Base-by-base conservation (phyloP, 2,329 filamentous ascomycete genomes). In the Aspergillus unguis region DNA sequence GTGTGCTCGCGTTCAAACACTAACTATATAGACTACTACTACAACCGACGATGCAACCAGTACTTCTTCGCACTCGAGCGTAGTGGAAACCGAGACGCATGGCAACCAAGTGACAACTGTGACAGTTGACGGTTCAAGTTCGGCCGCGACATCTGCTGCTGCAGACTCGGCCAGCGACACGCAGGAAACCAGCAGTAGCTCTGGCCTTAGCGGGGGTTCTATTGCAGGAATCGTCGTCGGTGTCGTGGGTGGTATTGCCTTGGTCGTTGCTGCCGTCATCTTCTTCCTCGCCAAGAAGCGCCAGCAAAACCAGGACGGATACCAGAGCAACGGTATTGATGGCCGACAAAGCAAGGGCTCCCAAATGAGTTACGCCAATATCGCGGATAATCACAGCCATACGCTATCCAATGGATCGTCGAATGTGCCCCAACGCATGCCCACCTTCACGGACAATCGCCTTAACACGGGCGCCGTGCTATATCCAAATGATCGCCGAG, bases 181-280 rank as follows among this genome's bases (percentile, higher is more conserved):
- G 6, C 43, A 56, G 23, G 48, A 48, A n/a, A 49, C 57, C 23
- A 43, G 38, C 9, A 43, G 51, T 33, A 48, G 53, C 17, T 67
- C 65, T 23, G 60, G 64, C 9, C 51, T 76, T 33, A 71, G 68
- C 33, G 68, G 67, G 17, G 75, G 75, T 31, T 67, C 69, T 8
- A 73, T 77, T 52, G 74, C 73, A 5, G 75, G 75, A 28, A 70
- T 76, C 45, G 71, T 75, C 3, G 64, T 77, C 28, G 75, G 74
- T 52, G 62, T 71, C 9, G 56, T 75, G 23, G 65, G 70, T 43
- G 74, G 68, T 32, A 55, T 71, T 17, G 73, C 67, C 37, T 56
- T 71, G 17, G 46, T 76, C 10, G 62, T 68, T 10, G 72, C 64
- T n/a, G 52, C 71, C n/a, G 58, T 70, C 7, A 62, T 75, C 52